Evolutionary conservation across 2,329 filamentous ascomycete species (phyloP), one percentile per base, ranked within the genome.

Genomic region (Madurella fahalii): DNA sequence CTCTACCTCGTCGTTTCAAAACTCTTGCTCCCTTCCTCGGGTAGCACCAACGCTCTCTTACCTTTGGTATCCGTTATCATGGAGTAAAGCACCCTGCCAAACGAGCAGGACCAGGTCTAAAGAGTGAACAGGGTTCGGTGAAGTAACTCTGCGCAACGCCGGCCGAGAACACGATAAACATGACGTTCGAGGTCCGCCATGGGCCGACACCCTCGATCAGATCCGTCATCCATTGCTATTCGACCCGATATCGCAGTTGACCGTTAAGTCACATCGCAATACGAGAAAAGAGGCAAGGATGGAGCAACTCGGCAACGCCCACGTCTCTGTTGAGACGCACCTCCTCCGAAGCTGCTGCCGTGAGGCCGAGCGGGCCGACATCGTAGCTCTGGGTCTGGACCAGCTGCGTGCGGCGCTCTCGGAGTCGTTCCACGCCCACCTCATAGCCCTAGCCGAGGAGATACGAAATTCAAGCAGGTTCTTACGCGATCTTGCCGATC

Each of bases 401-500:
- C 74, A 73, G 7, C 71, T 85, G 32, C 74, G 78, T 42, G 65
- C 67, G 54, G 68, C 69, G 9, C 65, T 85, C 3, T 61, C 72
- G 2, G 73, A 77, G 41, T 61, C 67, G 2, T 73, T 74, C 57
- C 74, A 77, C 41, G 69, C 75, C 16, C 74, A 79, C 57, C 70
- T 85, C 58, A 69, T 70, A 5, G 68, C 70, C 13, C 68, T 82
- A 8, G 73, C 78, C 32, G 72, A 75, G 32, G 77, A 78, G 61
- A 74, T 82, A 44, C 69, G 71, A 20, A 63, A 59, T 5, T 73
- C 75, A 4, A 71, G 72, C 51, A 68, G 71, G 37, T 66, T 77
- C 15, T 75, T 85, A 9, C 76, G 79, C 40, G 77, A 81, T 50
- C 69, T 85, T 15, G 77, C 77, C 44, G 79, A 84, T 56, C 72